Percentiles rank a stretch among this genome's conserved stretches.
Evolutionary conservation across 2,329 filamentous ascomycete species (phyloP).

Genomic region (Hymenoscyphus fructigenus): DNA sequence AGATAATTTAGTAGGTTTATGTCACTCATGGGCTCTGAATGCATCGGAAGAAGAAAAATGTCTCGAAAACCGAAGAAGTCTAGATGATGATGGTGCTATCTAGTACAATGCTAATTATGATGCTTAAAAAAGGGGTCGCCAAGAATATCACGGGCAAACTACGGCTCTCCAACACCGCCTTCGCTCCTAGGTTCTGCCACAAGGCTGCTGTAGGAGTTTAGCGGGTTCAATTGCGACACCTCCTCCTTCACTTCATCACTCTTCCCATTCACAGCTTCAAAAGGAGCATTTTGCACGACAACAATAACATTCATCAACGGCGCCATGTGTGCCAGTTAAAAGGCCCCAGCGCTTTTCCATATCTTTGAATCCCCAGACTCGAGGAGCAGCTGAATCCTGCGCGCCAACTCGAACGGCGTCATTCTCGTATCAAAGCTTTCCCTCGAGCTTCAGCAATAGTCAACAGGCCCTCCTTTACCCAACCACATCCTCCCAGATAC

Average conservation of each 20-base stretch:
- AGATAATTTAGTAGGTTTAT: no score
- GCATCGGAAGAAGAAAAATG: no score
- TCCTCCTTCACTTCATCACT: constrained; percentile 1
- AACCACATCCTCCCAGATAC: neutral
- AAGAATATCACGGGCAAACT: no score
- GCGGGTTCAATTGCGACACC: neutral
- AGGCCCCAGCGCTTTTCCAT: neutral
- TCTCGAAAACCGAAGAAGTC: no score
- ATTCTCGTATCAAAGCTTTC: constrained; percentile 8
- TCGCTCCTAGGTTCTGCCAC: no score
- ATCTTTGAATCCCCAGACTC: neutral
- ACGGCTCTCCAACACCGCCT: no score
- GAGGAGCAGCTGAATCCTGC: neutral
- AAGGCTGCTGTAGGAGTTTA: no score
- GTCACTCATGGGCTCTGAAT: no score
- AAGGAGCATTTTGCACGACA: neutral
- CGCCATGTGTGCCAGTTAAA: constrained; percentile 5
- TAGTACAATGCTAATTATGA: no score
- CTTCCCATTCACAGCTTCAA: neutral
- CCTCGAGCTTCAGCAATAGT: constrained; percentile 1
- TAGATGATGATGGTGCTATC: no score
- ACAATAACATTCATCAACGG: neutral
- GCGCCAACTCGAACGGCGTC: constrained; percentile 7
- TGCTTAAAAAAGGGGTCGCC: no score
- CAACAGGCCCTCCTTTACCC: neutral